phyloP scores from a whole-genome alignment of 1,139 yeast genomes.

The Diutina mesorugosa region DNA sequence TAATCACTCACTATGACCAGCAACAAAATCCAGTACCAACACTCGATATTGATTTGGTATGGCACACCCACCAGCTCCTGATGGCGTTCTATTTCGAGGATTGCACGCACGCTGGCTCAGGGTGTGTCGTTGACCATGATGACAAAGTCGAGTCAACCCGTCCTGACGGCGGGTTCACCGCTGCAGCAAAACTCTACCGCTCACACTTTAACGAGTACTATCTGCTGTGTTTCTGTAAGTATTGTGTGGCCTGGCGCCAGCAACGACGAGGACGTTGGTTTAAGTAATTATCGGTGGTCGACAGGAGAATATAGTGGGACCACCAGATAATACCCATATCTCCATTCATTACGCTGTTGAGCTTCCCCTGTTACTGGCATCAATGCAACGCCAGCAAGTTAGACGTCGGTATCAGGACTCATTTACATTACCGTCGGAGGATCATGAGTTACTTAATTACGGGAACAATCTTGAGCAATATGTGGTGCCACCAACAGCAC shows the following conservation, averaged over 20 bases:
- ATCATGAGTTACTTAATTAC: neutral
- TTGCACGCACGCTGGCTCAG: constrained; percentile 7
- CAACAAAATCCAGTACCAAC: constrained; percentile 18
- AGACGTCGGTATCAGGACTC: neutral
- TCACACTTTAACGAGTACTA: constrained; percentile 11
- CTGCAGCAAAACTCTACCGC: constrained; percentile 12
- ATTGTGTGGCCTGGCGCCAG: constrained; percentile 9
- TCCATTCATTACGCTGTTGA: constrained; percentile 1
- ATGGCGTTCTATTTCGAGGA: constrained; percentile 13
- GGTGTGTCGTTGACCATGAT: constrained; percentile 14
- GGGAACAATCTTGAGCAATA: neutral
- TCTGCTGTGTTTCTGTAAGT: constrained; percentile 16
- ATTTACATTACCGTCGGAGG: neutral
- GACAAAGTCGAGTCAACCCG: constrained; percentile 14
- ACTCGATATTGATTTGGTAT: constrained; percentile 24
- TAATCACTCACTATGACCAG: constrained; percentile 9
- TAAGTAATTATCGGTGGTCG: neutral
- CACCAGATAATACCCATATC: neutral
- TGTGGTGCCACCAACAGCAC: neutral
- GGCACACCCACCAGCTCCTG: constrained; percentile 28
- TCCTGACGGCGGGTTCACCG: constrained; percentile 11
- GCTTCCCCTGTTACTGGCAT: neutral
- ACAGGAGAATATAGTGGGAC: too few species aligned
- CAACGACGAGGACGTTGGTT: neutral
- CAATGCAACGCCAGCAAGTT: neutral